Base-by-base conservation (phyloP, 1,284 basidiomycete genomes). In the Leccinum pachyderme region DNA sequence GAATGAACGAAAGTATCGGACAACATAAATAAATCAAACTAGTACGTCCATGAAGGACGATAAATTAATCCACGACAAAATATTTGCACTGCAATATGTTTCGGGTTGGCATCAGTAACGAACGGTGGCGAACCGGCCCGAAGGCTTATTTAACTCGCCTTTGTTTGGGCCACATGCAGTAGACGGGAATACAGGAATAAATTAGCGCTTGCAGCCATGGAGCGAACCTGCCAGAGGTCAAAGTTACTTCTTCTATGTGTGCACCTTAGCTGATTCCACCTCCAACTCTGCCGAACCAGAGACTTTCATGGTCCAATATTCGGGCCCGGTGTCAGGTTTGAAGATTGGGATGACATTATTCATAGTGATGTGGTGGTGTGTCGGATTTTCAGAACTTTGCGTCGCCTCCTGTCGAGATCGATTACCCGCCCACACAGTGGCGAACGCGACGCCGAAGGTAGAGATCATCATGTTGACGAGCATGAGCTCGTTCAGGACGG, bases 351-450 rank as follows among this genome's bases (percentile, higher is more conserved):
- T 55, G 24, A 35, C 7, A 5, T 39, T 24, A 47, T 28, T 59
- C 22, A 15, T 41, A 1, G 31, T 29, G 27, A 13, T 12, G 22
- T 32, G 15, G 5, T 22, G 12, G n/a, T 9, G 18, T 1, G 15
- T 59, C 13, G 29, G 15, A 28, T 45, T 9, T 27, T 2, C 2
- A 3, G 41, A 15, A 24, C 41, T 24, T 24, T 43, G 41, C 33
- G 7, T 46, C 1, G n/a, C 28, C 6, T 63, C 61, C 5, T 22
- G 41, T 49, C 24, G 43, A 39, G 5, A 44, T 22, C 39, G 7
- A 5, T 28, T 63, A 25, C 59, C 59, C 22, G 47, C 54, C 59
- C 61, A 60, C 29, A 63, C 29, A 5, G 58, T 63, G 6, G 59
- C 61, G 27, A 63, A 63, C 1, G 44, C 60, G 28, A 59, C 58